Conservation (phyloP, 202 grass and related monocot species). For the Carex arenaria region DNA sequence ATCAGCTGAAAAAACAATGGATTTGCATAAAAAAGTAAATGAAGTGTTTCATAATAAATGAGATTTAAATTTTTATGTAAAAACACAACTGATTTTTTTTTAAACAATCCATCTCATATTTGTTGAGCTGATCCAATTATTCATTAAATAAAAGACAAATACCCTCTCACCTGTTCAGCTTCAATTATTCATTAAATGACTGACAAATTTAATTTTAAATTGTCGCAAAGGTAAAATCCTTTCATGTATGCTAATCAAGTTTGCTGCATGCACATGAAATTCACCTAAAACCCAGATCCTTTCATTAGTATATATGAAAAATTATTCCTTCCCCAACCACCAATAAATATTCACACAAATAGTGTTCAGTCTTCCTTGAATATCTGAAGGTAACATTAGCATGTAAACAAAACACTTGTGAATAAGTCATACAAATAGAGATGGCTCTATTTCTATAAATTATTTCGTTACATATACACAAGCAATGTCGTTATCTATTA, state of each 20-base stretch:
- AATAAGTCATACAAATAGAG: too few relatives aligned
- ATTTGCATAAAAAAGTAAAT: neutral
- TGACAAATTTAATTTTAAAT: neutral
- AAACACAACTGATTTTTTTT: neutral
- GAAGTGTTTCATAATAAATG: neutral
- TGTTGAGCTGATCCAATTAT: neutral
- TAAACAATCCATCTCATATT: neutral
- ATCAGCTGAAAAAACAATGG: slow-evolving; percentile 55
- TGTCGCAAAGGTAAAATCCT: neutral
- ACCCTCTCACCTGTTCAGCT: neutral
- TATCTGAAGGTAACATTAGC: too few relatives aligned
- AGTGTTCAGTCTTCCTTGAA: too few relatives aligned
- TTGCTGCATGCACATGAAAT: neutral
- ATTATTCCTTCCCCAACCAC: too few relatives aligned
- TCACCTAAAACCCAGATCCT: neutral
- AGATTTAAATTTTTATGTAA: neutral
- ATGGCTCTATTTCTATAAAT: too few relatives aligned
- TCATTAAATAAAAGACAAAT: neutral
- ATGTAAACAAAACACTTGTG: too few relatives aligned
- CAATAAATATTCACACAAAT: too few relatives aligned
- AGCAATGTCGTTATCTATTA: too few relatives aligned
- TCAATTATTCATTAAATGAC: neutral
- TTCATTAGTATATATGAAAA: neutral
- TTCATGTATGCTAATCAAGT: neutral
- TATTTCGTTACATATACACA: too few relatives aligned